Evolutionary conservation across 805 yeast genomes (phyloP), one percentile per base, ranked within the genome.

Genomic region (Hanseniaspora guilliermondii): DNA sequence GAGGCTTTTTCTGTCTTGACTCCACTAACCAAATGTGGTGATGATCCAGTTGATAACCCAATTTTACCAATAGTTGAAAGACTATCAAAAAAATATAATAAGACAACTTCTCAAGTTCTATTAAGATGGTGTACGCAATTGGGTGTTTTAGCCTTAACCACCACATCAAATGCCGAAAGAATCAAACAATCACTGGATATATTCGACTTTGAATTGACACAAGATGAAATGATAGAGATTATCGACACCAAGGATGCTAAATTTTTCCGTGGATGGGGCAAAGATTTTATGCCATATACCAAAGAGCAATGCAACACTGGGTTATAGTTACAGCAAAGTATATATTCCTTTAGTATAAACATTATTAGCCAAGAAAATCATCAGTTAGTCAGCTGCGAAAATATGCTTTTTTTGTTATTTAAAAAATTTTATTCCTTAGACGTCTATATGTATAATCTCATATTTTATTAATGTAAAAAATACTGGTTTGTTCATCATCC

Each of bases 141-240:
- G n/a, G 85, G 82, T 8, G 70, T 79, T 14, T 63, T 82, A 46
- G 86, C 87, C 6, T 64, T 85, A 41, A 85, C 91, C 3, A 83
- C 88, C 12, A 75, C 85, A 6, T 73, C 79, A 2, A 73, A 75
- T 48, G 62, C 64, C 32, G 72, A 72, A 38, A 74, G 93, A 61
- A 69, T 82, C 55, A 61, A 62, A 50, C 78, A 80, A 61, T 74
- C 80, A 16, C 63, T 81, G 57, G 76, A 75, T 2, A 68, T 79
- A n/a, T 76, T 77, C 55, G 74, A 72, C 42, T 81, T 83, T 59
- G 66, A 73, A 53, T 66, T 84, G 47, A 66, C 69, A 3, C 60
- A 67, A 0, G 76, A 68, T 2, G 89, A 83, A 49, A 66, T 74
- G 22, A 64, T 66, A 1, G 59, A 58, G 40, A 68, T 78, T 49